Evolutionary conservation across 768 basidiomycete species (phyloP), one percentile per base, ranked within the genome.

Genomic region (Xerocomellus intermedius): DNA sequence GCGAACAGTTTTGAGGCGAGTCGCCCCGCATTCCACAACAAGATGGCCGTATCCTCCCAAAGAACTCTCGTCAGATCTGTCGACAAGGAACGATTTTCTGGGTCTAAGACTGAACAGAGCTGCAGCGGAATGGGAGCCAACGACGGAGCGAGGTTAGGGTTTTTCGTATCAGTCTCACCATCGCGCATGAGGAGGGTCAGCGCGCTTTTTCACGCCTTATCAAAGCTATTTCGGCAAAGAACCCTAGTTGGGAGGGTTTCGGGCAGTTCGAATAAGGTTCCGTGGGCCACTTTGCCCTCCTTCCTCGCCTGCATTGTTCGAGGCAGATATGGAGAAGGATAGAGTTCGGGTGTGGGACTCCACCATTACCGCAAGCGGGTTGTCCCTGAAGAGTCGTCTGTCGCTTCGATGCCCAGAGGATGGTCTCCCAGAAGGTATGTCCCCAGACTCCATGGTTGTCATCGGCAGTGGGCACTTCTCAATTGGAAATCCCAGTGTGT

Each of bases 341-440:
- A n/a, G n/a, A n/a, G n/a, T n/a, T n/a, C n/a, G n/a, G n/a, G n/a
- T n/a, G n/a, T n/a, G n/a, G n/a, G n/a, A n/a, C n/a, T n/a, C n/a
- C n/a, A n/a, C n/a, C n/a, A n/a, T n/a, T n/a, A n/a, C n/a, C n/a
- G n/a, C n/a, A n/a, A n/a, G n/a, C n/a, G n/a, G n/a, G n/a, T n/a
- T n/a, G n/a, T n/a, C n/a, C n/a, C n/a, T n/a, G n/a, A n/a, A n/a
- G 8, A 48, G 17, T 13, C 42, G 52, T 19, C 54, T 48, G 46
- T 42, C 64, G 53, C 32, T 37, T 54, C 26, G 67, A 61, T 4
- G 62, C 64, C 64, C 67, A 66, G 19, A 28, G 44, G 42, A 68
- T 57, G 35, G 44, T 56, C 26, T 64, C 32, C 47, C 26, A 51
- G 42, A 57, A 35, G 1, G 35, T 38, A 37, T 38, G n/a, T 14